phyloP scores from a whole-genome alignment of 495 filamentous ascomycete species.

The Amphirosellinia nigrospora region DNA sequence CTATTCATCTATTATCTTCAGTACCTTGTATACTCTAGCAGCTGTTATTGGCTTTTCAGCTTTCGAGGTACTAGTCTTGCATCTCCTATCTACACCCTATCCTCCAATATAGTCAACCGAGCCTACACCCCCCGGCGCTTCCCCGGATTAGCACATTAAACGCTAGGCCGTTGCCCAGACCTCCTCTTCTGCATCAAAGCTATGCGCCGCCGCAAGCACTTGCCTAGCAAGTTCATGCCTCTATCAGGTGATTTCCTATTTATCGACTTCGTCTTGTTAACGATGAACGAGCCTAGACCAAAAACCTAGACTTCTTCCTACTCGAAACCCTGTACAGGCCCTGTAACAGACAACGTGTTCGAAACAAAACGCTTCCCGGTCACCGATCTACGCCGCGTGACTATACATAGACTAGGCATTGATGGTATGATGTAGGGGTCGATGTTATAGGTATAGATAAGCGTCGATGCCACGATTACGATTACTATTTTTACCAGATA shows the following conservation, averaged over 20 bases:
- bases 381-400: constrained; percentile 1
- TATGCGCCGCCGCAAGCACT: not conserved
- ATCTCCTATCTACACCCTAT: constrained; percentile 4
- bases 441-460: not conserved
- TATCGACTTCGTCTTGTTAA: not conserved
- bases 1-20: constrained; percentile 1
- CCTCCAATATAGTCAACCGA: not conserved
- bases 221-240: not conserved
- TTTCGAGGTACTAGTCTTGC: not conserved
- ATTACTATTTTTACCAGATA: not conserved
- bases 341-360: not conserved
- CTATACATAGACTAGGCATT: not conserved
- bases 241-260: not conserved
- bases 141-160: constrained; percentile 13
- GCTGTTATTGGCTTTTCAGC: not conserved
- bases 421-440: not conserved
- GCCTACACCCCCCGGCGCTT: constrained; percentile 9
- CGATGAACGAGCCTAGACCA: not conserved
- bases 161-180: not conserved
- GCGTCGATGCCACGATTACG: constrained; percentile 11
- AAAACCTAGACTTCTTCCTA: not conserved
- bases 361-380: not conserved
- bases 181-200: not conserved
- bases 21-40: not conserved
- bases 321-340: not conserved